These are phyloP conservation scores for Cytospora leucostoma DNA, from an alignment of 2,329 filamentous ascomycete genomes.

Conservation along the genomic window DNA sequence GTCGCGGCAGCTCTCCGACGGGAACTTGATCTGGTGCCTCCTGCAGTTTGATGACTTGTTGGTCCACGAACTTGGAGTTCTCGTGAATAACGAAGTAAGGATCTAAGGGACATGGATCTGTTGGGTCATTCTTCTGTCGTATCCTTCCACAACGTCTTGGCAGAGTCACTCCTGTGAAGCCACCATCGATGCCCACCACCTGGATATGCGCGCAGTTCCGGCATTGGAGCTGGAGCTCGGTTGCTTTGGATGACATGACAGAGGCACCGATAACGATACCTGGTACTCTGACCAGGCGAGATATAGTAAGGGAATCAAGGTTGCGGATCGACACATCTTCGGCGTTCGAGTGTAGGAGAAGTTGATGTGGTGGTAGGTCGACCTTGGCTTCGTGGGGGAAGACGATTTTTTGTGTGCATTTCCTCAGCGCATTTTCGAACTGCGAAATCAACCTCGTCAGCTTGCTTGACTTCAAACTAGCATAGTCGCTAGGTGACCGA, in stretches of 20 bases:
- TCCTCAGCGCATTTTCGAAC: conserved; percentile 89
- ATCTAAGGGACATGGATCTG: conserved; percentile 82
- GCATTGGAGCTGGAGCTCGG: conserved; percentile 82
- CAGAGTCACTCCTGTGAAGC: conserved; percentile 84
- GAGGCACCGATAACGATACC: conserved; percentile 98
- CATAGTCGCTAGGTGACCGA: conserved; percentile 45
- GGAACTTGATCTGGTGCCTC: conserved; percentile 97
- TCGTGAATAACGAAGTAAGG: conserved; percentile 97
- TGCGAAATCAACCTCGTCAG: conserved; percentile 40
- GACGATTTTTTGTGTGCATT: conserved; percentile 90
- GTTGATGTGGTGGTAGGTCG: conserved; percentile 84
- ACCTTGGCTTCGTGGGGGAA: conserved; percentile 72
- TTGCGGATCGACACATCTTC: conserved; percentile 92
- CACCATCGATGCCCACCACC: conserved; percentile 72
- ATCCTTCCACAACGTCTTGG: conserved; percentile 73
- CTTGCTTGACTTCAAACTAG: background rate
- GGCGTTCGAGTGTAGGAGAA: conserved; percentile 90
- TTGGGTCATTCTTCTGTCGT: conserved; percentile 64
- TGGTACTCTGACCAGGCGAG: conserved; percentile 91
- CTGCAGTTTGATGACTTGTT: conserved; percentile 96
- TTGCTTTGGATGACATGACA: conserved; percentile 95
- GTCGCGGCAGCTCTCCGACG: conserved; percentile 90
- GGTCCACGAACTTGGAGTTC: conserved; percentile 91
- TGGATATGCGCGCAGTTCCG: conserved; percentile 77
- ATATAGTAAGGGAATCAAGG: conserved; percentile 88